These are phyloP conservation scores for Debaryomyces castellii DNA, from an alignment of 805 yeast species.

Conservation along the genomic window DNA sequence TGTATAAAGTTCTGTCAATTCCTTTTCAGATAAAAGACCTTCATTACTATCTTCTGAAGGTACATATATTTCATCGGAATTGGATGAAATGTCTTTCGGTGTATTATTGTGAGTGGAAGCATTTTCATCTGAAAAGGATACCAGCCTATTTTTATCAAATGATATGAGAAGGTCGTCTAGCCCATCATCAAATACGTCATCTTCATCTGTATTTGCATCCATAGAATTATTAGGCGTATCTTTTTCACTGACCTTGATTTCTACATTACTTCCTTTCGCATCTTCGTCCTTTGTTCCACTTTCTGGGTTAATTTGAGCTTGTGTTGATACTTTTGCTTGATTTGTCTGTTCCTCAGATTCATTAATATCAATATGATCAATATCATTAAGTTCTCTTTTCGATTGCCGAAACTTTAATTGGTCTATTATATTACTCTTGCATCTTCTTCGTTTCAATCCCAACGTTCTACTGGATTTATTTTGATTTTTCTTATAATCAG, in stretches of 20 bases:
- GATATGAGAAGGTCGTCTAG: slow-evolving; percentile 20
- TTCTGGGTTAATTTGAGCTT: too few species aligned
- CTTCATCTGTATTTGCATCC: slow-evolving; percentile 4
- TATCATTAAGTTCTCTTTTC: neutral
- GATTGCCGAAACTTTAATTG: slow-evolving; percentile 11
- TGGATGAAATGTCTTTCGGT: neutral
- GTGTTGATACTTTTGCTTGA: too few species aligned
- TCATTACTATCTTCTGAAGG: slow-evolving; percentile 16
- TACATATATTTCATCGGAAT: slow-evolving; percentile 1
- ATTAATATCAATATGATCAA: too few species aligned
- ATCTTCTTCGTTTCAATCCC: slow-evolving; percentile 15
- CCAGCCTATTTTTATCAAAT: slow-evolving; percentile 5
- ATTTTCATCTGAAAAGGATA: neutral
- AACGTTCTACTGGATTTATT: slow-evolving; percentile 5
- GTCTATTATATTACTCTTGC: slow-evolving; percentile 10
- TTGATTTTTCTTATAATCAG: neutral
- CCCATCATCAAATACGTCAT: slow-evolving; percentile 23
- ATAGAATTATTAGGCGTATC: neutral
- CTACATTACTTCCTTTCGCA: too few species aligned
- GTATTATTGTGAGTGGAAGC: neutral
- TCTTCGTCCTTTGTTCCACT: too few species aligned
- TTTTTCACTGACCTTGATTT: too few species aligned
- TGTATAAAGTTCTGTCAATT: slow-evolving; percentile 41
- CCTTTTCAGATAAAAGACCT: slow-evolving; percentile 40
- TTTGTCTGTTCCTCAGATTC: too few species aligned